Evolutionary conservation across 225 moss, liverwort and hornwort genomes (phyloP).

Genomic region (Pseudisothecium myosuroides): DNA sequence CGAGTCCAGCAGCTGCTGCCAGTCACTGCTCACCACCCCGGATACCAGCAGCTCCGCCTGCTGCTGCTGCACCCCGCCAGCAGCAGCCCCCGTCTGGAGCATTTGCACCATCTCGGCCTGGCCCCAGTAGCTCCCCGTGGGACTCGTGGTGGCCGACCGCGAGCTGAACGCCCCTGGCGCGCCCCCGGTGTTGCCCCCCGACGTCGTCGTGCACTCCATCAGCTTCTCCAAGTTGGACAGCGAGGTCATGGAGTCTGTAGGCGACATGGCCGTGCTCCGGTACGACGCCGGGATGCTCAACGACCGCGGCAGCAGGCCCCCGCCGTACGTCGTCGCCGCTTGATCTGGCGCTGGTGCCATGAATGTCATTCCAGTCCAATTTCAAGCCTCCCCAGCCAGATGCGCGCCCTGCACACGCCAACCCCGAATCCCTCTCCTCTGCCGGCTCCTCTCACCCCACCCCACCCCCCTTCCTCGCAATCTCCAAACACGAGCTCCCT

Average conservation of each 20-base stretch:
- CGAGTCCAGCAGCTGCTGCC: conserved; percentile 21
- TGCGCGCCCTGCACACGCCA: background rate
- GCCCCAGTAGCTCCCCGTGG: conserved; percentile 8
- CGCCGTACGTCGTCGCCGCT: background rate
- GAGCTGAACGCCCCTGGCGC: background rate
- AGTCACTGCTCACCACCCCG: conserved; percentile 18
- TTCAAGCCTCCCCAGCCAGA: background rate
- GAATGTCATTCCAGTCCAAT: conserved; percentile 3
- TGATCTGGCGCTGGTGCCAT: conserved; percentile 28
- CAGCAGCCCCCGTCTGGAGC: background rate
- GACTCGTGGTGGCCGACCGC: conserved; percentile 13
- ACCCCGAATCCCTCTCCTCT: background rate
- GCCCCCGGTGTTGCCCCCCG: background rate
- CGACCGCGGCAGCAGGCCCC: background rate
- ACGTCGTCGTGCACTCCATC: background rate
- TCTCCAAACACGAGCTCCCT: background rate
- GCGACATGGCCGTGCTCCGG: background rate
- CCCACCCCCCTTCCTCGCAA: background rate
- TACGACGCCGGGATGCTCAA: conserved; percentile 3
- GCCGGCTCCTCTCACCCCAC: background rate
- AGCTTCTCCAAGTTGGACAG: conserved; percentile 22
- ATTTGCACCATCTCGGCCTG: conserved; percentile 9
- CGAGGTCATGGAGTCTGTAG: conserved; percentile 3
- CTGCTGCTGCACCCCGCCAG: background rate
- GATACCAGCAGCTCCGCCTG: conserved; percentile 6